Conservation (phyloP, 164 flowering plant species). For the Dillenia turbinata region DNA sequence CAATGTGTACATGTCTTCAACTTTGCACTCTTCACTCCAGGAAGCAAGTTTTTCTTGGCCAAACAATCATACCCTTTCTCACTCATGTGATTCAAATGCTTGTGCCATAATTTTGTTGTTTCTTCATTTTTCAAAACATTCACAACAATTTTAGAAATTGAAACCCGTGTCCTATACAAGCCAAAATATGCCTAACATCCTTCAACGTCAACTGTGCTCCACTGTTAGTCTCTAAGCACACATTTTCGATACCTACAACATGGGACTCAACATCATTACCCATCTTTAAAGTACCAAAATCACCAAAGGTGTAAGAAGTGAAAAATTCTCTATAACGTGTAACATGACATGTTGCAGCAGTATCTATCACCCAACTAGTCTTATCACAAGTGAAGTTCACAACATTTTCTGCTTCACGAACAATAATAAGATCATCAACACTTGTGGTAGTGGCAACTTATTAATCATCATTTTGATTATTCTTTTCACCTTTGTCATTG, state of each 20-base stretch:
- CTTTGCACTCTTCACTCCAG: background rate
- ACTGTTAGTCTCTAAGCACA: conserved; percentile 7
- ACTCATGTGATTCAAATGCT: conserved; percentile 7
- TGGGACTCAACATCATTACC: conserved; percentile 10
- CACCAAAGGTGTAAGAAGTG: conserved; percentile 9
- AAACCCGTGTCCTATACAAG: conserved; percentile 5
- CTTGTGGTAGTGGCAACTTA: background rate
- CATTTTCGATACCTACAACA: conserved; percentile 18
- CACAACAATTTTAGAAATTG: background rate
- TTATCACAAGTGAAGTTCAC: background rate
- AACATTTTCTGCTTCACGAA: background rate
- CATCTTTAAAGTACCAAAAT: conserved; percentile 14
- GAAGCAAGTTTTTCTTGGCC: background rate
- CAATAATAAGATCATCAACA: background rate
- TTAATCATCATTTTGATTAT: no score
- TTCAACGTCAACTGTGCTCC: conserved; percentile 5
- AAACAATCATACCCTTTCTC: conserved; percentile 5
- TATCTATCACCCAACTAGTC: conserved; percentile 7
- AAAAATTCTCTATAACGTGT: conserved; percentile 2
- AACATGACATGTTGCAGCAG: conserved; percentile 8
- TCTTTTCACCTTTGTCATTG: background rate
- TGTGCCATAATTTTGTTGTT: conserved; percentile 9
- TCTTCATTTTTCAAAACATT: background rate
- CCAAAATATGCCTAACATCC: conserved; percentile 11
- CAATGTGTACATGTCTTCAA: conserved; percentile 7